A percentile compares a stretch with the other conserved stretches of the same genome.
These are phyloP conservation scores for Leccinum proximum DNA, from an alignment of 1,284 basidiomycete genomes.

Conservation along the genomic window DNA sequence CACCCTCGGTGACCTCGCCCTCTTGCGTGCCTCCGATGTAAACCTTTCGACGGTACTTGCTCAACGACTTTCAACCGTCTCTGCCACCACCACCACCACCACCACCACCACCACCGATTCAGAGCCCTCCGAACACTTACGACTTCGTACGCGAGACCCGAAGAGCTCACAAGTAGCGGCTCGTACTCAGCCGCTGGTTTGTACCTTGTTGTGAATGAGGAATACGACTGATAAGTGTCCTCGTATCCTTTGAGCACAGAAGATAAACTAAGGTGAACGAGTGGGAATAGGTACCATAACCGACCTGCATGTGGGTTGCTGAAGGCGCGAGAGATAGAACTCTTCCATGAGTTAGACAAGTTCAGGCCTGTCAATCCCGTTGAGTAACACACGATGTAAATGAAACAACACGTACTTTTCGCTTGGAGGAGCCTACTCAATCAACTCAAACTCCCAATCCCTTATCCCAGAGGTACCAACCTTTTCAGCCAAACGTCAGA, in stretches of 20 bases:
- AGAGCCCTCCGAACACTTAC: conserved; percentile 39
- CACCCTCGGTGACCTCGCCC: conserved; percentile 68
- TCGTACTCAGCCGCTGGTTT: conserved; percentile 78
- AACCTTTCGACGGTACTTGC: conserved; percentile 46
- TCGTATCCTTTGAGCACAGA: conserved; percentile 50
- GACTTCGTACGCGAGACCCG: conserved; percentile 48
- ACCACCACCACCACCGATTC: background rate
- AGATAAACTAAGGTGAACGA: conserved; percentile 6
- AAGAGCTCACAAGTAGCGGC: conserved; percentile 59
- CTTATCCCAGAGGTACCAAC: conserved; percentile 71
- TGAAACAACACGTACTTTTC: conserved; percentile 42
- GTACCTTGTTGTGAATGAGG: conserved; percentile 80
- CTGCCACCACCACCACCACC: conserved; percentile 4
- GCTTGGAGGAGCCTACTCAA: conserved; percentile 43
- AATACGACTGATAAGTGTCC: conserved; percentile 81
- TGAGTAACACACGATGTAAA: conserved; percentile 3
- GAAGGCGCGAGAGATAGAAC: conserved; percentile 54
- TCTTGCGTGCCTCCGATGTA: conserved; percentile 58
- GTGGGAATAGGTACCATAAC: conserved; percentile 14
- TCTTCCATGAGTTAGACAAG: conserved; percentile 46
- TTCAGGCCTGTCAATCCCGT: conserved; percentile 31
- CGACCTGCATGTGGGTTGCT: conserved; percentile 67
- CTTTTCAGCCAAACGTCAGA: conserved; percentile 40
- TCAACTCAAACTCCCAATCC: conserved; percentile 71
- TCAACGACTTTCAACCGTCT: conserved; percentile 11